Evolutionary conservation across 345 rosid species (phyloP).

Genomic region (Citrus medica): DNA sequence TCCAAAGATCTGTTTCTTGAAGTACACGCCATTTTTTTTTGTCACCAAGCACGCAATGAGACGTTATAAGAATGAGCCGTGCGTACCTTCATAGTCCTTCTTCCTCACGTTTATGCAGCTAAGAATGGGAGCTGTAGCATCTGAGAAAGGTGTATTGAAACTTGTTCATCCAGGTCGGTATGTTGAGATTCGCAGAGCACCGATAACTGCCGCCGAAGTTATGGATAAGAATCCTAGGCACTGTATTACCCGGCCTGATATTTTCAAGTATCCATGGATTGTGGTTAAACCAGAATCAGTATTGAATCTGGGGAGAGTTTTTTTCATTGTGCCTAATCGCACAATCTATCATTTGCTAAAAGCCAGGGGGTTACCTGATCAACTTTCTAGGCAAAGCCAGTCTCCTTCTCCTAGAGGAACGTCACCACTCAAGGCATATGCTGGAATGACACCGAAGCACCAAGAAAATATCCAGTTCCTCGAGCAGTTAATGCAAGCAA

Average conservation of each 20-base stretch:
- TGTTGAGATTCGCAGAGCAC: slow-evolving; percentile 30
- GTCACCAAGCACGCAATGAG: not conserved
- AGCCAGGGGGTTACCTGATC: slow-evolving; percentile 14
- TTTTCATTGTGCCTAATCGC: slow-evolving; percentile 39
- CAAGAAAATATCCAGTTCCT: not conserved
- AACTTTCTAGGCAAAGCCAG: slow-evolving; percentile 3
- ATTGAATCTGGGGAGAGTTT: slow-evolving; percentile 33
- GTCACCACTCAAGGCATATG: not conserved
- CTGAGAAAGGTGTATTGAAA: slow-evolving; percentile 27
- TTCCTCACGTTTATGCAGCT: not conserved
- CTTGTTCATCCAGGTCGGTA: slow-evolving; percentile 39
- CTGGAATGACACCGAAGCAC: slow-evolving; percentile 26
- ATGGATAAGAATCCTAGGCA: slow-evolving; percentile 48
- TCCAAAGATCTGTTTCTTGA: slow-evolving; percentile 11
- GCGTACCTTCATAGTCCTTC: not conserved
- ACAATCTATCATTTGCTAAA: slow-evolving; percentile 34
- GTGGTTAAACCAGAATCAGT: slow-evolving; percentile 43
- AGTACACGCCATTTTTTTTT: not conserved
- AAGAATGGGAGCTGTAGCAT: slow-evolving; percentile 6
- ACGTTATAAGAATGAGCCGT: slow-evolving; percentile 9
- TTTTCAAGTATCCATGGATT: slow-evolving; percentile 48
- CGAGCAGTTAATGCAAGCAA: slow-evolving; percentile 8
- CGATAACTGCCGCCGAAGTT: slow-evolving; percentile 40
- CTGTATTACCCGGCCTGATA: slow-evolving; percentile 39
- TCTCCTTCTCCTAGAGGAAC: not conserved